phyloP scores from a whole-genome alignment of 768 basidiomycete species.

The Mrakia frigida region DNA sequence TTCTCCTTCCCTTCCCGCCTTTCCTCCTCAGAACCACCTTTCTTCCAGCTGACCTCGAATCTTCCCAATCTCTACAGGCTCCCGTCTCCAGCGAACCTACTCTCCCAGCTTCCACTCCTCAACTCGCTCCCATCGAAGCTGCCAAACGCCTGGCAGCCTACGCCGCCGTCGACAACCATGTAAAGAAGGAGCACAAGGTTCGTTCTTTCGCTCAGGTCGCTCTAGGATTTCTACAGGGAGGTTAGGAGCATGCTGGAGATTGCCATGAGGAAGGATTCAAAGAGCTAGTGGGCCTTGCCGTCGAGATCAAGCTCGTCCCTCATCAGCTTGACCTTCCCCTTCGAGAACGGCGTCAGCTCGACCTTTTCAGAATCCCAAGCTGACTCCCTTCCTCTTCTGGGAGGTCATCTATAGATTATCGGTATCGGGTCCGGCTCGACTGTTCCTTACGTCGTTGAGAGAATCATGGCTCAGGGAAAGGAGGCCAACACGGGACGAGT shows the following conservation, averaged over 20 bases:
- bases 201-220: background rate
- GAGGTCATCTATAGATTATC: constrained; percentile 56
- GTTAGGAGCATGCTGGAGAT: background rate
- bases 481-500: constrained; percentile 71
- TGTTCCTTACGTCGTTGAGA: constrained; percentile 92
- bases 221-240: background rate
- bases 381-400: background rate
- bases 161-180: constrained; percentile 86
- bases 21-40: background rate
- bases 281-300: background rate
- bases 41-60: background rate
- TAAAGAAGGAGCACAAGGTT: constrained; percentile 72
- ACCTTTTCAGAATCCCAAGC: background rate
- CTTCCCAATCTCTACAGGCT: background rate
- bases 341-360: background rate
- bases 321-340: background rate
- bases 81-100: constrained; percentile 22
- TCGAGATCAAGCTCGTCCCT: background rate
- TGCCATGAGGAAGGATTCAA: background rate
- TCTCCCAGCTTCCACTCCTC: constrained; percentile 3
- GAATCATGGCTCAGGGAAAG: constrained; percentile 76
- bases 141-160: constrained; percentile 88
- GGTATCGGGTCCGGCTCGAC: constrained; percentile 80
- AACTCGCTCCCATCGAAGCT: constrained; percentile 54
- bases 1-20: background rate